A percentile compares a stretch with the other conserved stretches of the same genome.
phyloP scores from a whole-genome alignment of 169 alveolate species.

The Plasmodium yoelii region DNA sequence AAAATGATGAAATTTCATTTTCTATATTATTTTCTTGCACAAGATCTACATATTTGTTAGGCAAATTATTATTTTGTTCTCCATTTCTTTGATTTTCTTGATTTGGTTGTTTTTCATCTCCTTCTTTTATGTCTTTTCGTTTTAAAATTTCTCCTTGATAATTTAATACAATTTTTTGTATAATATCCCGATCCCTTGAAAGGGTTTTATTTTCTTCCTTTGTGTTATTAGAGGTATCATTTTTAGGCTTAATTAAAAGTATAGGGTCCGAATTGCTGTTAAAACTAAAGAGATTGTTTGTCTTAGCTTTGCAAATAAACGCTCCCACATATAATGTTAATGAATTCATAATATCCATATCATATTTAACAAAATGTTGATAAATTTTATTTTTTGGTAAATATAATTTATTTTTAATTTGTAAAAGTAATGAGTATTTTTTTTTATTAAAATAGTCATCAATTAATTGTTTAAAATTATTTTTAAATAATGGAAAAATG shows the following conservation, averaged over 20 bases:
- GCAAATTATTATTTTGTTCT: background rate
- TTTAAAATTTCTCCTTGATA: constrained; percentile 10
- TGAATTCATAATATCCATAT: constrained; percentile 57
- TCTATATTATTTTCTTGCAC: constrained; percentile 31
- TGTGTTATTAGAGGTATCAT: background rate
- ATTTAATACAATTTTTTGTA: constrained; percentile 30
- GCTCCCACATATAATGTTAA: constrained; percentile 67
- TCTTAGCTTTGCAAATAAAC: constrained; percentile 63
- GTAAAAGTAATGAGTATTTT: constrained; percentile 66
- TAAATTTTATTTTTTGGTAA: constrained; percentile 49
- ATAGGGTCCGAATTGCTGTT: constrained; percentile 67
- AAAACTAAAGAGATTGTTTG: constrained; percentile 49
- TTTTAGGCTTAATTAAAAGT: constrained; percentile 19
- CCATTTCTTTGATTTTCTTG: background rate
- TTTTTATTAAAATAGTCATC: constrained; percentile 82
- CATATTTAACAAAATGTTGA: constrained; percentile 57
- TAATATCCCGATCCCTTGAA: background rate
- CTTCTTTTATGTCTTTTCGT: constrained; percentile 17
- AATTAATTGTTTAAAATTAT: constrained; percentile 73
- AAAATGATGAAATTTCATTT: background rate
- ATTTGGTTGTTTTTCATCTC: background rate
- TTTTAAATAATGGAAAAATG: constrained; percentile 71
- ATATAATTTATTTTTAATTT: constrained; percentile 45
- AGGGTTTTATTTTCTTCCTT: background rate
- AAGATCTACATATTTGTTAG: constrained; percentile 63